Percentiles rank a stretch among this genome's conserved stretches.
Conservation (phyloP, 192 early-diverging fungal genomes). For the Backusella sp. region DNA sequence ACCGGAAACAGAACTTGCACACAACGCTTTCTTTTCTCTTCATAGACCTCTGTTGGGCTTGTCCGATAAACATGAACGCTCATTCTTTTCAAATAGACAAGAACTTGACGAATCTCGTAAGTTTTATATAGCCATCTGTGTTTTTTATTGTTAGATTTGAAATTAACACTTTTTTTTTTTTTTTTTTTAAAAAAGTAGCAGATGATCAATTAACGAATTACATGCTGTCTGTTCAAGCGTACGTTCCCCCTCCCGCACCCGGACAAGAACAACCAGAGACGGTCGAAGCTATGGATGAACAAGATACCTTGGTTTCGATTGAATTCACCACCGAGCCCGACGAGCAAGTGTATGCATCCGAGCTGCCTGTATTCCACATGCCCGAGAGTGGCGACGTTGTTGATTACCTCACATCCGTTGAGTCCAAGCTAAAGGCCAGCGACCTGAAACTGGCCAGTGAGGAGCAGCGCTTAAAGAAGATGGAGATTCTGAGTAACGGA, state of each 20-base stretch:
- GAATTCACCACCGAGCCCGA: background rate
- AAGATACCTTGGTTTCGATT: background rate
- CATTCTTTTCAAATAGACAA: slow-evolving; percentile 7
- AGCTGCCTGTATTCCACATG: slow-evolving; percentile 13
- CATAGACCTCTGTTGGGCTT: slow-evolving; percentile 49
- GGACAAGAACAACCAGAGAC: background rate
- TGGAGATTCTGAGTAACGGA: background rate
- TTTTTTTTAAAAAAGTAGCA: background rate
- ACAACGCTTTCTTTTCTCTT: slow-evolving; percentile 58
- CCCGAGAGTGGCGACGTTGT: slow-evolving; percentile 15
- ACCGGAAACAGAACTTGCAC: slow-evolving; percentile 48
- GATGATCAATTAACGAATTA: background rate
- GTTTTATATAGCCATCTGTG: background rate
- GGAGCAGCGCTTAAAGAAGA: background rate
- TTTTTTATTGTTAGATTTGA: background rate
- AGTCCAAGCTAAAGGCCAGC: background rate
- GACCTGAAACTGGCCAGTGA: background rate
- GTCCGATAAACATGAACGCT: slow-evolving; percentile 10
- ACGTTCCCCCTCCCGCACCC: background rate
- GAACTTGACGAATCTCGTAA: slow-evolving; percentile 1
- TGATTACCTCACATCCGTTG: background rate
- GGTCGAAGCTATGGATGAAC: background rate
- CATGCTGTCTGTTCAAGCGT: background rate
- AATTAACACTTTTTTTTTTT: background rate
- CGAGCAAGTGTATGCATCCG: background rate